Base-by-base conservation (phyloP, 441 rosid species). In the Daphne laureola region DNA sequence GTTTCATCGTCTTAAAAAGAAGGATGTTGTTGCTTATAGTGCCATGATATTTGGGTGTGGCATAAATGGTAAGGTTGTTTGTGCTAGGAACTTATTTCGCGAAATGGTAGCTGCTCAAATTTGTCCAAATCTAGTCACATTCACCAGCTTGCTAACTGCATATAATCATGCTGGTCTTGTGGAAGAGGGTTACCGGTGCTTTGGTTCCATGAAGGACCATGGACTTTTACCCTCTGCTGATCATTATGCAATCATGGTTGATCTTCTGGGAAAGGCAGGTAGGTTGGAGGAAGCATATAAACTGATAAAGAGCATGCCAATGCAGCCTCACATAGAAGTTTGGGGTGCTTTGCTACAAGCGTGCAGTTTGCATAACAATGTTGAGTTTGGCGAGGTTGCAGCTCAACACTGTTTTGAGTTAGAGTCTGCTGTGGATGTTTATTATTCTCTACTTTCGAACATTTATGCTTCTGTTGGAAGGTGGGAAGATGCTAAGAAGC, bases 331-430 rank as follows among this genome's bases (percentile, higher is more conserved):
- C 57, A 59, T 61, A 13, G 72, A 65, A 49, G 68, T 63, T 46
- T 68, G 77, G 77, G 77, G 80, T 57, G 77, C 72, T 51, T 54
- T 75, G 70, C 70, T 66, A 63, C 72, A 54, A 57, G 74, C 80
- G 17, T 66, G 66, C 58, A 72, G 64, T 15, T 40, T 60, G 48
- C 74, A 68, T 53, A 61, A 63, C 59, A 71, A 68, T 60, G 59
- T 72, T 54, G 70, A 68, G 58, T 48, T 63, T 50, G 76, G 79
- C 42, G 76, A 71, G 54, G 62, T 71, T 62, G 79, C 73, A 11
- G 74, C 73, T 62, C 57, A 13, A 25, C 72, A 59, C 63, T 75
- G 76, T 69, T 65, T 68, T 55, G 58, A 71, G 41, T 58, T 71
- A 62, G 79, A 68, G 57, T 68, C 72, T 23, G 69, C 55, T 46